Base-by-base conservation (phyloP, 768 basidiomycete genomes). In the Trametes cinnabarina region DNA sequence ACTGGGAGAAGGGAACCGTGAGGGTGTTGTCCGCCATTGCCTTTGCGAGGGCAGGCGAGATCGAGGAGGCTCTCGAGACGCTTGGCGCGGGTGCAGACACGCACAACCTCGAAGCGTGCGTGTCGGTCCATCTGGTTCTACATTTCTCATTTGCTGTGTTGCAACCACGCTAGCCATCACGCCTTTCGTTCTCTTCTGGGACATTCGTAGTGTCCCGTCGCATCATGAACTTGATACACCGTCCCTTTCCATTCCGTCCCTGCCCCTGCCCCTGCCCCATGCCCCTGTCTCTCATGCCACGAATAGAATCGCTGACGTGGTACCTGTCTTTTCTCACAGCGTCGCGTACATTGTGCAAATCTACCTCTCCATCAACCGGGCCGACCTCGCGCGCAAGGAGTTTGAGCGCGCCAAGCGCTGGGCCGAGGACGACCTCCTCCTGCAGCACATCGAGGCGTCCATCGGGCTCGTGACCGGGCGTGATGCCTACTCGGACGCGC, bases 11-110 rank as follows among this genome's bases (percentile, higher is more conserved):
- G 68, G 82, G 84, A 19, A 70, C 85, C 42, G 92, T 95, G 6
- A 79, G 85, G 51, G 90, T 92, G 26, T 73, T 92, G 19, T 91
- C 92, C 28, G 93, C 87, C n/a, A 92, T 88, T 12, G 91, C 92
- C 0, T 96, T 96, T 70, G 81, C 86, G 15, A 76, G 83, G 32
- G 90, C 90, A 15, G 88, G 87, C 2, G 94, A 97, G 73, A 73
- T 90, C 11, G 94, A 97, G 72, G 94, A 98, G 73, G 94, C 94
- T 2, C 75, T 97, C 23, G 94, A 96, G 72, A 94, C 91, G 0
- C 78, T 98, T 30, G 86, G 86, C 8, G 82, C 75, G 10, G 81
- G 81, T 41, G 69, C 81, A 6, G 87, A 85, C 47, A 83, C 84
- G 30, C 82, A 87, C 61, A 90, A 92, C 65, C 80, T 94, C 35